These are phyloP conservation scores for Aspergillus asperescens DNA, from an alignment of 495 filamentous ascomycete genomes.

Conservation along the genomic window DNA sequence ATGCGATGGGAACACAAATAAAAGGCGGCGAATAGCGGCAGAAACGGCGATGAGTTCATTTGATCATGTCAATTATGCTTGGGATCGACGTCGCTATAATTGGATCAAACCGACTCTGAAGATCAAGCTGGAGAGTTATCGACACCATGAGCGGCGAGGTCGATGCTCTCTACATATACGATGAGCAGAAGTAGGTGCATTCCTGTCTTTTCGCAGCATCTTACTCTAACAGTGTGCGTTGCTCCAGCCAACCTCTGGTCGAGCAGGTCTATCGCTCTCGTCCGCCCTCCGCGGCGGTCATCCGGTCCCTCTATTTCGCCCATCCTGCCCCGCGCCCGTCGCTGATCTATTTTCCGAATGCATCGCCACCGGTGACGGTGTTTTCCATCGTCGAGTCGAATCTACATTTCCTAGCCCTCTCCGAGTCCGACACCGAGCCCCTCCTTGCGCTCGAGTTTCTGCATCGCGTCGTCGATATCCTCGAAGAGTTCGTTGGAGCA, in stretches of 20 bases:
- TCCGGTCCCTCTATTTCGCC: slow-evolving; percentile 83
- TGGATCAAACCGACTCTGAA: background rate
- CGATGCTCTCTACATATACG: slow-evolving; percentile 93
- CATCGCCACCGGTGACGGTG: slow-evolving; percentile 79
- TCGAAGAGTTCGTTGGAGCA: slow-evolving; percentile 93
- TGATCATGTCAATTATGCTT: background rate
- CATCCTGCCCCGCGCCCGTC: slow-evolving; percentile 79
- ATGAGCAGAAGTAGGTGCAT: slow-evolving; percentile 72
- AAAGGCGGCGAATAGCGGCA: slow-evolving; percentile 36
- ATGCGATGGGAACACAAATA: slow-evolving; percentile 14
- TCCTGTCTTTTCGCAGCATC: background rate
- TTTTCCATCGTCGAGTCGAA: slow-evolving; percentile 84
- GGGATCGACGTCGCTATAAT: slow-evolving; percentile 1
- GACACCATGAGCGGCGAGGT: slow-evolving; percentile 72
- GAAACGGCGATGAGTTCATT: slow-evolving; percentile 27
- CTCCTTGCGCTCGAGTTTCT: slow-evolving; percentile 95
- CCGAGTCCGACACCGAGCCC: slow-evolving; percentile 79
- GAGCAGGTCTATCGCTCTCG: slow-evolving; percentile 67
- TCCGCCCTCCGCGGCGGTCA: slow-evolving; percentile 66
- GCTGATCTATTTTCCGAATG: slow-evolving; percentile 74
- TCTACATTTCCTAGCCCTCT: slow-evolving; percentile 79
- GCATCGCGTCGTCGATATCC: slow-evolving; percentile 83
- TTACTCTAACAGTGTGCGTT: slow-evolving; percentile 12
- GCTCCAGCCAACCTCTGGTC: slow-evolving; percentile 52
- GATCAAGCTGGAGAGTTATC: slow-evolving; percentile 9